Evolutionary conservation across 805 yeast genomes (phyloP), one percentile per base, ranked within the genome.

Genomic region (Pichia insulana): DNA sequence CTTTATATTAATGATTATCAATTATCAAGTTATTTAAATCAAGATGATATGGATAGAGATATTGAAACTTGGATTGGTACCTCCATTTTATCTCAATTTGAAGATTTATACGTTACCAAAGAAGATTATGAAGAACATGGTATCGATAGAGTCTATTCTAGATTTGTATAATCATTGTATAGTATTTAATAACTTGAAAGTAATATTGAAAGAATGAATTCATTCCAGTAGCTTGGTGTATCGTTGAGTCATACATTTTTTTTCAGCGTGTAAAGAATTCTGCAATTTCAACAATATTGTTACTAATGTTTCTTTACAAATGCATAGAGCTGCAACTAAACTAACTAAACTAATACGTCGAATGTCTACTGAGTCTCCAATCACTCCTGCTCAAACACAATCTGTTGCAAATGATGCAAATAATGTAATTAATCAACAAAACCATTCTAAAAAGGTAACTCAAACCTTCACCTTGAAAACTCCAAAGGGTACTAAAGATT

Each of bases 401-500:
- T 12, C 28, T 26, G 28, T 26, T 26, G 28, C 31, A 28, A 28
- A 7, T 5, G 15, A n/a, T 28, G 4, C 31, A 13, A 40, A 17
- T 12, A 30, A 17, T 17, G n/a, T 31, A 16, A 8, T 30, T 15
- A 34, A 37, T 12, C 30, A 34, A 15, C 30, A 41, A 25, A 28
- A 28, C 11, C 11, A 28, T 7, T 33, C 37, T 22, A 28, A 36
- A 18, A 28, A 32, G 7, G 33, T 18, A 34, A 34, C 40, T 22
- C 36, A 39, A 30, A 34, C 36, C 2, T 88, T 85, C 61, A 77
- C 83, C 48, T 71, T 92, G 59, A 92, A 92, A 64, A 87, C 95
- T 35, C 97, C 98, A 40, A 92, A 92, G 63, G 98, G 98, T 50
- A 79, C 97, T 53, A 89, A 88, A 63, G 98, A 92, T 64, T 92